Percentiles rank a stretch among this genome's conserved stretches.
Conservation (phyloP, 1,139 yeast species). For the Hemisphaericaspora lyxosophila region DNA sequence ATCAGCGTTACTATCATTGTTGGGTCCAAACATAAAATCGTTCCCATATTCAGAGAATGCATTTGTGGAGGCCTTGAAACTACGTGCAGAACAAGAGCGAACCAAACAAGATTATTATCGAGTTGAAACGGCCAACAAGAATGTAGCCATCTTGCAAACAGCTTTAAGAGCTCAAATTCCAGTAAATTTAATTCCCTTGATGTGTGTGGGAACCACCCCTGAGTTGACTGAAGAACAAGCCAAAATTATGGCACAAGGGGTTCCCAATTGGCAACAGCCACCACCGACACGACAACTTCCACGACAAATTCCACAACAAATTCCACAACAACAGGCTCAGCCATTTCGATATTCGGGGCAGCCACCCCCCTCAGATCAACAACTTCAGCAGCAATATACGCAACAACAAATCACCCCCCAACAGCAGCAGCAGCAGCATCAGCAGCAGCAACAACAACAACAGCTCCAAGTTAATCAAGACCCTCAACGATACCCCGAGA, state of each 20-base stretch:
- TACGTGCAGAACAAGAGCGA: conserved; percentile 74
- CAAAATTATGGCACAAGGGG: conserved; percentile 8
- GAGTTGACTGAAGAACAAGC: conserved; percentile 12
- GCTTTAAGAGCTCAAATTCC: conserved; percentile 72
- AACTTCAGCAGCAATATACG: conserved; percentile 5
- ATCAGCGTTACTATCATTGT: conserved; percentile 31
- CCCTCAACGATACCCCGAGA: conserved; percentile 7
- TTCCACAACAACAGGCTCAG: conserved; percentile 6
- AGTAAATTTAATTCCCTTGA: conserved; percentile 58
- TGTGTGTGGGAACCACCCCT: conserved; percentile 43
- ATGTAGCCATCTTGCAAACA: conserved; percentile 59
- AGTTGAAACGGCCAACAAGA: conserved; percentile 60
- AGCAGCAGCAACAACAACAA: conserved; percentile 9
- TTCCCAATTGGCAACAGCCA: conserved; percentile 8
- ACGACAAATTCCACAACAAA: conserved; percentile 6
- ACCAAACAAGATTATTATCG: conserved; percentile 80
- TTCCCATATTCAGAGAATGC: conserved; percentile 69
- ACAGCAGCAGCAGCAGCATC: conserved; percentile 4
- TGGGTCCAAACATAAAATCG: conserved; percentile 53
- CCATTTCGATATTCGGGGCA: conserved; percentile 10
- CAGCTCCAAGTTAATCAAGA: conserved; percentile 6
- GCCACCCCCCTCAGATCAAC: too few relatives aligned
- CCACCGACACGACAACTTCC: conserved; percentile 7
- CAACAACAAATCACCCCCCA: conserved; percentile 5
- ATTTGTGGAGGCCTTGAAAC: conserved; percentile 58